Evolutionary conservation across 192 early-diverging fungal genomes (phyloP).

Genomic region (Mycoemilia scoparia): DNA sequence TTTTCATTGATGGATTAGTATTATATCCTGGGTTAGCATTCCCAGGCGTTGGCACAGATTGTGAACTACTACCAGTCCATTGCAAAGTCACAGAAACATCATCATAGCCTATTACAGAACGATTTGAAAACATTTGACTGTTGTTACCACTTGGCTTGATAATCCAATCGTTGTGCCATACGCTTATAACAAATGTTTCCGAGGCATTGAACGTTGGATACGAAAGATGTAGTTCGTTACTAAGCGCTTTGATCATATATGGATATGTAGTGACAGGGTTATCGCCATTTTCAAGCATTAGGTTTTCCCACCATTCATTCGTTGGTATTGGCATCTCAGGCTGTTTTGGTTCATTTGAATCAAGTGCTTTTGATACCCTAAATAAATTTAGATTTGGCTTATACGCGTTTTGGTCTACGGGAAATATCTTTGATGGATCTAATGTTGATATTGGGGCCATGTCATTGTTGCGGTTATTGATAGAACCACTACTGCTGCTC

Average conservation of each 20-base stretch:
- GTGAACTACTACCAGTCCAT: not conserved
- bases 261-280: constrained; percentile 19
- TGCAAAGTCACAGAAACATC: constrained; percentile 14
- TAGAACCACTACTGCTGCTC: too few species aligned
- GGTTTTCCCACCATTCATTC: constrained; percentile 29
- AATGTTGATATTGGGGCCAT: too few species aligned
- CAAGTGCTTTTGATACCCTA: too few species aligned
- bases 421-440: too few species aligned
- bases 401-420: too few species aligned
- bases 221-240: constrained; percentile 4
- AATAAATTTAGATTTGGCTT: too few species aligned
- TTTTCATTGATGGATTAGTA: too few species aligned
- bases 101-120: constrained; percentile 10
- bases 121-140: not conserved
- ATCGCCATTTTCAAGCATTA: constrained; percentile 14
- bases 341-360: constrained; percentile 3
- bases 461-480: too few species aligned
- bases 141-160: too few species aligned
- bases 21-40: too few species aligned
- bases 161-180: constrained; percentile 20
- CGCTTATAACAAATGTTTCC: constrained; percentile 7
- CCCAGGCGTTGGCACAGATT: constrained; percentile 7
- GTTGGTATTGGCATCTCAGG: constrained; percentile 9
- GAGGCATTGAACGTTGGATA: constrained; percentile 8
- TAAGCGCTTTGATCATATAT: constrained; percentile 15